These are phyloP conservation scores for Massospora cicadina DNA, from an alignment of 371 early-diverging fungal species.

Conservation along the genomic window DNA sequence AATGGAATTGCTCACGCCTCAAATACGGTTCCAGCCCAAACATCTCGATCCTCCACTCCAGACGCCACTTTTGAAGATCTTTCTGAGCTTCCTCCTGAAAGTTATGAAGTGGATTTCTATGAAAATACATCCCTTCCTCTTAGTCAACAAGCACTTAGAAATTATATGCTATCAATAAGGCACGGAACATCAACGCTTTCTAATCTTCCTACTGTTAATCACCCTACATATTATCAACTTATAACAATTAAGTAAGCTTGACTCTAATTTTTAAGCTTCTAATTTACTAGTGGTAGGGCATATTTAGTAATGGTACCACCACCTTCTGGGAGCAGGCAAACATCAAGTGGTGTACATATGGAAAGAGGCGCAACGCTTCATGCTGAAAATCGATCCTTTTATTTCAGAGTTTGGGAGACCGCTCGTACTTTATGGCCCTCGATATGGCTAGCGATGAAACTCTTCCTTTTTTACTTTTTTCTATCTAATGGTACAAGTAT, in stretches of 20 bases:
- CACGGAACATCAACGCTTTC: background rate
- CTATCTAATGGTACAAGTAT: background rate
- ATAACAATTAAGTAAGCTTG: background rate
- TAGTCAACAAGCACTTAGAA: background rate
- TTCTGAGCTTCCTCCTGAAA: background rate
- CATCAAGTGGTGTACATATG: background rate
- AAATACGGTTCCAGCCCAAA: background rate
- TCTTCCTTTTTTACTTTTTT: background rate
- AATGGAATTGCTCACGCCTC: background rate
- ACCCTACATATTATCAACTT: background rate
- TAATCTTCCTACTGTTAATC: background rate
- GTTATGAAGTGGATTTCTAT: background rate
- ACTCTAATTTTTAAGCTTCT: background rate
- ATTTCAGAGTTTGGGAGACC: background rate
- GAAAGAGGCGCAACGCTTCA: background rate
- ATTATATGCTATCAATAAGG: background rate
- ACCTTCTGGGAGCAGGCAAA: background rate
- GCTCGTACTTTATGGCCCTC: background rate
- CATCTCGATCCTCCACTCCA: background rate
- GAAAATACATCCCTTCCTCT: background rate
- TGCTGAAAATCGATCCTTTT: background rate
- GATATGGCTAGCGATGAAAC: background rate
- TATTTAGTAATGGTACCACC: background rate
- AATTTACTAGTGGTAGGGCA: background rate
- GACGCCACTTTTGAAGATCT: background rate